A percentile compares a stretch with the other conserved stretches of the same genome.
Evolutionary conservation across 78 protist genomes (phyloP).

Genomic region (Chrysochromulina tobinii): DNA sequence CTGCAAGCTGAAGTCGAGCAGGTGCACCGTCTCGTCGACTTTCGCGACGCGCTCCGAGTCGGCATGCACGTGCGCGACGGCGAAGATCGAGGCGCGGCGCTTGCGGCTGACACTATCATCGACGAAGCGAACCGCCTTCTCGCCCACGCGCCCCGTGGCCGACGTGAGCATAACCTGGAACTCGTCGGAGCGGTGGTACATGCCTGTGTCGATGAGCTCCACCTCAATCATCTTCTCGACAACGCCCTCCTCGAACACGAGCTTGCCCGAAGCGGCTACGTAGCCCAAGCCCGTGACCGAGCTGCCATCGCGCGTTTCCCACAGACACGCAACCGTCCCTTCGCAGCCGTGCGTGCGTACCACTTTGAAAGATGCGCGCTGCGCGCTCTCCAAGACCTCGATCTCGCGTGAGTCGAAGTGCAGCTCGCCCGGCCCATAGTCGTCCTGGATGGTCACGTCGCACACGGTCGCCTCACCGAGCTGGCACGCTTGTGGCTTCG

Average conservation of each 20-base stretch:
- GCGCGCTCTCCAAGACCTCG: background rate
- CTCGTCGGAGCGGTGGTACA: too few relatives aligned
- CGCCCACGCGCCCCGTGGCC: too few relatives aligned
- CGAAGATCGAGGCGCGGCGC: background rate
- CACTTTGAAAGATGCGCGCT: background rate
- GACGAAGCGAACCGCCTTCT: too few relatives aligned
- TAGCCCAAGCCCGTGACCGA: background rate
- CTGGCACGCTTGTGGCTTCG: background rate
- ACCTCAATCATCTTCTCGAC: too few relatives aligned
- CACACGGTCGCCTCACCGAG: background rate
- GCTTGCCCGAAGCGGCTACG: background rate
- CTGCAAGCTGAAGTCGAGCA: background rate
- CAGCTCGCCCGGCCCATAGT: conserved; percentile 5
- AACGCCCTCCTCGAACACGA: background rate
- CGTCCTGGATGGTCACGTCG: background rate
- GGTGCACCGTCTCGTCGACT: background rate
- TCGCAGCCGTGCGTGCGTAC: background rate
- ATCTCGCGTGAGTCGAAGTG: background rate
- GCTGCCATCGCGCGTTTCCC: background rate
- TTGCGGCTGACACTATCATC: too few relatives aligned
- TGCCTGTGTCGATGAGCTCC: too few relatives aligned
- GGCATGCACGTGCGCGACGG: background rate
- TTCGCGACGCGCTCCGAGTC: background rate
- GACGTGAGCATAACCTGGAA: too few relatives aligned
- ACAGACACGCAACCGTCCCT: background rate